Base-by-base conservation (phyloP, 352 stramenopile species). In the Phytophthora pistaciae region DNA sequence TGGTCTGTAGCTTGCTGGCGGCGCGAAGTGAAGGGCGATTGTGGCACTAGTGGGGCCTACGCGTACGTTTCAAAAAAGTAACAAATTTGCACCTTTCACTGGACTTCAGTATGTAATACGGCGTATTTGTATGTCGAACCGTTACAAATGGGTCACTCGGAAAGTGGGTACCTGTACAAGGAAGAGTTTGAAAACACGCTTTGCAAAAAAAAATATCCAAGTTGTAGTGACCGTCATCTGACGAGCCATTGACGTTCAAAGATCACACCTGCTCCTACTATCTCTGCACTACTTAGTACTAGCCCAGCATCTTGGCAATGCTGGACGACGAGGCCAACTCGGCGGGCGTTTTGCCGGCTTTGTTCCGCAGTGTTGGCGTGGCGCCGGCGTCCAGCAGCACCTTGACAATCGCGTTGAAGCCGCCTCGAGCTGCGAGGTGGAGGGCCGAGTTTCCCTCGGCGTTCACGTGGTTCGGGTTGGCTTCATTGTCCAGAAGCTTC, bases 401-500 rank as follows among this genome's bases (percentile, higher is more conserved):
- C 53, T 85, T 88, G 11, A 96, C 88, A 48, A 97, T 82, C n/a
- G 64, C 60, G 9, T 78, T 63, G 63, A 96, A 97, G 3, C 90
- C 88, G n/a, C 91, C 88, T 18, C 84, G 80, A 3, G 91, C 84
- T n/a, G 89, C 91, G 16, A 96, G 59, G 55, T 97, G 91, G 42
- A 97, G 80, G 40, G 91, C 90, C 25, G 88, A 92, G 73, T 96
- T 96, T 57, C 90, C 90, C 56, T 96, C 87, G 4, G 68, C 31
- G 60, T 96, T 94, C n/a, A 71, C 75, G 48, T 79, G 72, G 29
- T 88, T 89, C 7, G 77, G 75, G 54, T 78, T 91, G n/a, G 87
- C 90, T 40, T 91, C 88, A 70, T 87, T 88, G 56, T 93, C 87
- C 31, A 96, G 72, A n/a, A 97, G 84, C 76, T 96, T 96, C 70